Evolutionary conservation across 495 filamentous ascomycete genomes (phyloP), one percentile per base, ranked within the genome.

Genomic region (Aspergillus conjunctus): DNA sequence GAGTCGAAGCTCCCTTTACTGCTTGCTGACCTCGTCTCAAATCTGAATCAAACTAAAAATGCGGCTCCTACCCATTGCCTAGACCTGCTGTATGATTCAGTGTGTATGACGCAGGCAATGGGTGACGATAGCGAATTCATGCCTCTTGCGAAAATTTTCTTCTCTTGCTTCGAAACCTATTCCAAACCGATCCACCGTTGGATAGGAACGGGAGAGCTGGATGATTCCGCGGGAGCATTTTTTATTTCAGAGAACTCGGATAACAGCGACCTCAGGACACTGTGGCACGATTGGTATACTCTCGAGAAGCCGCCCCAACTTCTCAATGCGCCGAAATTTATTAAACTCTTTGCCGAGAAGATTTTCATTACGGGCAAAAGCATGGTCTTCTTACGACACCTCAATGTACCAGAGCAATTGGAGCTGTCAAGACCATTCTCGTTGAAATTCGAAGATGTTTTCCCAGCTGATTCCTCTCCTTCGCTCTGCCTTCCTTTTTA

Each of bases 361-460:
- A 89, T 97, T 22, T 91, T 96, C 58, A 91, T 85, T 0, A 87
- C 90, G 5, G 93, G 94, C 0, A 97, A 97, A 69, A 94, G 87
- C 65, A 87, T 92, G 60, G 85, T 94, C 1, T 89, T 98, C 51
- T 73, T 96, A 18, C 88, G 86, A 33, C 82, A 86, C 33, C 80
- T 91, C 52, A 73, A 77, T 34, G 65, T 66, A 11, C 49, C 58
- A 4, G 66, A 66, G 9, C 61, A 68, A 17, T 49, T 60, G 5
- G 64, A 69, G 18, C 39, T 53, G 10, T 37, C 58, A 3, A 51
- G 64, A 59, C 80, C 81, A 58, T 69, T 75, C 12, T 73, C 63
- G 12, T 68, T 91, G 44, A 76, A 81, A 20, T 85, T 88, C 57
- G 74, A 80, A 6, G 78, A 76, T n/a, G 76, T 88, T 14, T 86